A percentile compares a stretch with the other conserved stretches of the same genome.
Conservation (phyloP, 2,329 filamentous ascomycete species). For the Ophiognomonia clavigignenti-juglandacearum region DNA sequence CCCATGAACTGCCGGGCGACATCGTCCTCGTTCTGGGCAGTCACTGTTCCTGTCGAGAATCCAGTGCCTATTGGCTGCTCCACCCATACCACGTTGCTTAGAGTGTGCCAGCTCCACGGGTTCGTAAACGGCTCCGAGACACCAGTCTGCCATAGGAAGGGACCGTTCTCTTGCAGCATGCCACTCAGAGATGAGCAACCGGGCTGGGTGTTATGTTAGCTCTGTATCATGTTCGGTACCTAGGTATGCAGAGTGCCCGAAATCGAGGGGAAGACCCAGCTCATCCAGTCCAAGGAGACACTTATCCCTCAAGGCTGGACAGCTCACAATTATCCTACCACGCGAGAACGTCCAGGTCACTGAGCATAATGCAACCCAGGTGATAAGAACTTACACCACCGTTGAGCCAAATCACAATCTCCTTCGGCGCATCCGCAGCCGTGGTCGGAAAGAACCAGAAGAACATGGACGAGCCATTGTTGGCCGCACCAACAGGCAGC, state of each 20-base stretch:
- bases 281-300: too few relatives aligned
- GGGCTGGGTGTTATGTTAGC: constrained; percentile 26
- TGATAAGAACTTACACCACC: constrained; percentile 30
- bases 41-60: constrained; percentile 61
- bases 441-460: constrained; percentile 60
- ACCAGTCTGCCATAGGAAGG: constrained; percentile 62
- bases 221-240: too few relatives aligned
- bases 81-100: constrained; percentile 74
- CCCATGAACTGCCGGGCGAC: constrained; percentile 67
- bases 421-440: constrained; percentile 40
- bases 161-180: constrained; percentile 68
- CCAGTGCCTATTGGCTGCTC: constrained; percentile 66
- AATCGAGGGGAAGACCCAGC: too few relatives aligned
- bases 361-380: neutral
- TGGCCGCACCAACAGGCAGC: constrained; percentile 43
- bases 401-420: constrained; percentile 54
- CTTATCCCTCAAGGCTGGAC: too few relatives aligned
- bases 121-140: constrained; percentile 58
- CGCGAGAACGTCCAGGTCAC: too few relatives aligned
- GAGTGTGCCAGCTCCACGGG: constrained; percentile 63
- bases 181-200: constrained; percentile 57
- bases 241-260: too few relatives aligned
- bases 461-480: constrained; percentile 44
- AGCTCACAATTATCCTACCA: too few relatives aligned
- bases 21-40: constrained; percentile 61